These are phyloP conservation scores for Cryptococcus sp. DNA, from an alignment of 1,284 basidiomycete species.

Conservation along the genomic window DNA sequence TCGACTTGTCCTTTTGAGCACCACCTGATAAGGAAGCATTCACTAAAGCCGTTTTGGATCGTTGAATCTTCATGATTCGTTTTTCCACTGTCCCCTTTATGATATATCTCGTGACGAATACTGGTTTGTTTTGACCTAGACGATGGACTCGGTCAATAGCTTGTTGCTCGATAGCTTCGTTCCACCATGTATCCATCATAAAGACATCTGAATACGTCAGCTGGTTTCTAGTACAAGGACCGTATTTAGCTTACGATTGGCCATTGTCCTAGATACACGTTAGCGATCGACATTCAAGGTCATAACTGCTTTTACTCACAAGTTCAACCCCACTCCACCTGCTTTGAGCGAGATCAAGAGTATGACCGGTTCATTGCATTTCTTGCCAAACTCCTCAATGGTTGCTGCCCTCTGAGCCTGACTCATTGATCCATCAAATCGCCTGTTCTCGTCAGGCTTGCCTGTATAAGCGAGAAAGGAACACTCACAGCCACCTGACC, in stretches of 20 bases:
- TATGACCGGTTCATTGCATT: slow-evolving; percentile 65
- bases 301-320: slow-evolving; percentile 45
- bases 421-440: slow-evolving; percentile 93
- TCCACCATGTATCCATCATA: slow-evolving; percentile 98
- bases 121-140: slow-evolving; percentile 50
- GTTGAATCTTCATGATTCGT: slow-evolving; percentile 34
- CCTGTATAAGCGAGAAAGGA: not conserved
- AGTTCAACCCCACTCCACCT: slow-evolving; percentile 84
- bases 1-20: slow-evolving; percentile 30
- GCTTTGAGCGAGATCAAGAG: slow-evolving; percentile 87
- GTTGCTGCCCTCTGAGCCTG: slow-evolving; percentile 74
- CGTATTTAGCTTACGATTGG: slow-evolving; percentile 4
- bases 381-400: slow-evolving; percentile 67
- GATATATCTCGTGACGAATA: slow-evolving; percentile 87
- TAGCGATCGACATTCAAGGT: slow-evolving; percentile 15
- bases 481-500: slow-evolving; percentile 58
- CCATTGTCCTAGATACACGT: slow-evolving; percentile 8
- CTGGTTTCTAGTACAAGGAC: too few species aligned
- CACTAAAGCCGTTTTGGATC: slow-evolving; percentile 45
- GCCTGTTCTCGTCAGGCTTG: slow-evolving; percentile 26
- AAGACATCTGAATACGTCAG: slow-evolving; percentile 68
- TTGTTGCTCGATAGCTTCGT: slow-evolving; percentile 83
- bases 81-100: slow-evolving; percentile 58
- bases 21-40: slow-evolving; percentile 44
- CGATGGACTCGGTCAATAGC: slow-evolving; percentile 58